Conservation (phyloP, 169 alveolate species). For the Sarcocystis neurona region DNA sequence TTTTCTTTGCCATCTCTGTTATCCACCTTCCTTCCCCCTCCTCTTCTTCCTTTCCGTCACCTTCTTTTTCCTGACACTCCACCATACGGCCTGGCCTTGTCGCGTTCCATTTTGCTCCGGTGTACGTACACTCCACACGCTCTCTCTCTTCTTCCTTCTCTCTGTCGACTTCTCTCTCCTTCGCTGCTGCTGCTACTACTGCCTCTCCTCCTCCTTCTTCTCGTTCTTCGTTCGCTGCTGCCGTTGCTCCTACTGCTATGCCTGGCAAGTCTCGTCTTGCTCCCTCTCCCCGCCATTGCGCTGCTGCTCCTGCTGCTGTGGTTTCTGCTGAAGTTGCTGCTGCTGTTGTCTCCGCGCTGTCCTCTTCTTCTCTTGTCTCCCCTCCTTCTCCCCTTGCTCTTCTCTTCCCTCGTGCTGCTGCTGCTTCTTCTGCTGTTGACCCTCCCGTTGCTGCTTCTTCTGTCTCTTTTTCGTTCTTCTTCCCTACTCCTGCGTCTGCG, state of each 20-base stretch:
- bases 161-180: background rate
- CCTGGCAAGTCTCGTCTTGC: background rate
- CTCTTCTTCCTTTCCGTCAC: too few species aligned
- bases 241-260: background rate
- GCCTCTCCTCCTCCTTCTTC: background rate
- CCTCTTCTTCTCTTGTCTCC: background rate
- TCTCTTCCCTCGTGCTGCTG: too few species aligned
- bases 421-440: constrained; percentile 13
- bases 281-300: background rate
- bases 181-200: background rate
- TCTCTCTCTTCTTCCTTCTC: background rate
- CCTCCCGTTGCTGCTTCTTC: background rate
- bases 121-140: background rate
- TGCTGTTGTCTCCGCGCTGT: background rate
- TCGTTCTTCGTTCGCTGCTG: background rate
- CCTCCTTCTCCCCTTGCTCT: background rate
- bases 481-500: background rate
- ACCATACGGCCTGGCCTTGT: background rate
- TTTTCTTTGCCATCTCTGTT: too few species aligned
- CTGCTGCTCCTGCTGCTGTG: constrained; percentile 14
- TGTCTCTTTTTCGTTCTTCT: background rate
- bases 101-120: background rate
- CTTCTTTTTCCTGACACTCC: too few species aligned
- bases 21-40: too few species aligned
- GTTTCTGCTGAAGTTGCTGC: background rate